phyloP scores from a whole-genome alignment of 345 rosid species.

The Kandelia obovata region DNA sequence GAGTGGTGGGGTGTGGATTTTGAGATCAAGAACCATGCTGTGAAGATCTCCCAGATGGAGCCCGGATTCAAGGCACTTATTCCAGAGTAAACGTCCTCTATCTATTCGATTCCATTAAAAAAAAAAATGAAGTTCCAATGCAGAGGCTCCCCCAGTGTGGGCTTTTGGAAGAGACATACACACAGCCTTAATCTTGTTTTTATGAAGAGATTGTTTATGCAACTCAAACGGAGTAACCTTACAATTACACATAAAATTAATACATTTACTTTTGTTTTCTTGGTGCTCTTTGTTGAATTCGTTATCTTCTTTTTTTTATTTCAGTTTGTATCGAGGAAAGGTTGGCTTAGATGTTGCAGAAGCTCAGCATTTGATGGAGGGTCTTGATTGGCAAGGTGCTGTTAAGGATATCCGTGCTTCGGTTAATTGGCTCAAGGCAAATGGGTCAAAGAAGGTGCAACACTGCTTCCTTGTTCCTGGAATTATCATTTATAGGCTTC shows the following conservation, averaged over 20 bases:
- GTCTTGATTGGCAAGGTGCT: conserved; percentile 95
- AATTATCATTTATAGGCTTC: background rate
- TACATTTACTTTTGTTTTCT: background rate
- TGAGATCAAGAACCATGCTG: conserved; percentile 91
- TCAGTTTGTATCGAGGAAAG: conserved; percentile 88
- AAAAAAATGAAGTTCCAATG: background rate
- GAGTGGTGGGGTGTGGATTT: conserved; percentile 99
- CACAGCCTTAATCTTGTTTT: too few species aligned
- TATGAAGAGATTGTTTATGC: too few species aligned
- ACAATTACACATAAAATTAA: background rate
- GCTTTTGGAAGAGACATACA: too few species aligned
- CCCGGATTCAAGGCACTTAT: conserved; percentile 86
- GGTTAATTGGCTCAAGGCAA: conserved; percentile 81
- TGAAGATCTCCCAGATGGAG: conserved; percentile 68
- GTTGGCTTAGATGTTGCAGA: conserved; percentile 87
- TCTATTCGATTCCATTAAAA: background rate
- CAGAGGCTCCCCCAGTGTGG: too few species aligned
- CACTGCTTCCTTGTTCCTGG: background rate
- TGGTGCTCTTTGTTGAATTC: conserved; percentile 1
- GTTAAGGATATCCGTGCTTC: conserved; percentile 83
- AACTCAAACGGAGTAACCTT: background rate
- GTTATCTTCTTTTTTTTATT: background rate
- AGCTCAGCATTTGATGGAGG: conserved; percentile 89
- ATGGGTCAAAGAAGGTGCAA: conserved; percentile 80
- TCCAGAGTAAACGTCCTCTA: conserved; percentile 54